A percentile compares a stretch with the other conserved stretches of the same genome.
Conservation (phyloP, 2,329 filamentous ascomycete genomes). For the Xylaria digitata region DNA sequence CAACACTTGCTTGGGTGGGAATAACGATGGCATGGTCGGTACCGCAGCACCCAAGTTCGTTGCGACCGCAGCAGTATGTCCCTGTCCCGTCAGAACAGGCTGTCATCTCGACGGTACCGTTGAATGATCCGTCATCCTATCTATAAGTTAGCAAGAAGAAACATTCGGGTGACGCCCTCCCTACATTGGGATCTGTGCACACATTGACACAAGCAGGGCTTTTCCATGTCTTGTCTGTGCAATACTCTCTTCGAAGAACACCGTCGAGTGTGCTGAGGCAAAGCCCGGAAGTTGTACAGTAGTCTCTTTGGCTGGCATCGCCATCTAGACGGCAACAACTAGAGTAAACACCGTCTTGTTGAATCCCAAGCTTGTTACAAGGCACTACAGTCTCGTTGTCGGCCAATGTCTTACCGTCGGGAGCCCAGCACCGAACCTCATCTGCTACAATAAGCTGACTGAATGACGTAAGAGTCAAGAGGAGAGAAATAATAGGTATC, state of each 20-base stretch:
- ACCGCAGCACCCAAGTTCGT: constrained; percentile 48
- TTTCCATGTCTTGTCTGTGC: constrained; percentile 50
- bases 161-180: too few relatives aligned
- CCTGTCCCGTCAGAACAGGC: constrained; percentile 46
- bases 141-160: neutral
- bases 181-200: constrained; percentile 41
- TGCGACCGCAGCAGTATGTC: constrained; percentile 49
- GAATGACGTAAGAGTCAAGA: constrained; percentile 14
- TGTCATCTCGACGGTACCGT: constrained; percentile 44
- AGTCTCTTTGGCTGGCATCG: constrained; percentile 40
- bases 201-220: constrained; percentile 49
- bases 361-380: constrained; percentile 51
- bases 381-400: constrained; percentile 48
- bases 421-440: constrained; percentile 46
- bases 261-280: constrained; percentile 42
- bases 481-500: constrained; percentile 12
- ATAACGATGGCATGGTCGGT: constrained; percentile 42
- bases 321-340: constrained; percentile 50
- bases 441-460: constrained; percentile 19
- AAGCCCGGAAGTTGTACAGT: constrained; percentile 47
- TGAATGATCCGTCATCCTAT: constrained; percentile 45
- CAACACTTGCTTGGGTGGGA: constrained; percentile 41
- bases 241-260: constrained; percentile 46
- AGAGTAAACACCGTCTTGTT: constrained; percentile 46
- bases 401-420: constrained; percentile 46